These are phyloP conservation scores for Hibiscus trionum DNA, from an alignment of 345 rosid genomes.

Conservation along the genomic window DNA sequence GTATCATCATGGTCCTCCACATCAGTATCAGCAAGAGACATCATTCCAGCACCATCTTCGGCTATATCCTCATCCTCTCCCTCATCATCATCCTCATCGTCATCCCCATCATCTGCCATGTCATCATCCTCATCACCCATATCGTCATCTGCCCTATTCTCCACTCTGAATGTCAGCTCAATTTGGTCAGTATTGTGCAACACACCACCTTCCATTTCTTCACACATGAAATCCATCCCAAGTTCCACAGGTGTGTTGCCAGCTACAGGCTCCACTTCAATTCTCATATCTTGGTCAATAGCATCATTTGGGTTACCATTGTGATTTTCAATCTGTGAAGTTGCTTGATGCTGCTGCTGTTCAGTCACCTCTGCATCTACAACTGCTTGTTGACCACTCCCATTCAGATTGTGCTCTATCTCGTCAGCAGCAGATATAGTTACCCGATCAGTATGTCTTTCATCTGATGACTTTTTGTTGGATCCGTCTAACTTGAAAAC, in stretches of 20 bases:
- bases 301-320: slow-evolving; percentile 40
- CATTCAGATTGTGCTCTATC: slow-evolving; percentile 39
- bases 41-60: slow-evolving; percentile 92
- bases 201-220: slow-evolving; percentile 67
- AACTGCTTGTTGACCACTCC: slow-evolving; percentile 36
- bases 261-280: slow-evolving; percentile 46
- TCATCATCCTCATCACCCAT: slow-evolving; percentile 90
- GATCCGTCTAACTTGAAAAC: slow-evolving; percentile 51
- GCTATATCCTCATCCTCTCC: slow-evolving; percentile 90
- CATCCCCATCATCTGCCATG: slow-evolving; percentile 96
- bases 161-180: slow-evolving; percentile 74
- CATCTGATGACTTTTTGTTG: slow-evolving; percentile 49
- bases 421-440: slow-evolving; percentile 37
- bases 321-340: slow-evolving; percentile 38
- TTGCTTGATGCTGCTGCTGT: slow-evolving; percentile 41
- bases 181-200: slow-evolving; percentile 52
- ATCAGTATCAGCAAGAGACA: slow-evolving; percentile 91
- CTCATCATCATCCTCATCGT: slow-evolving; percentile 78
- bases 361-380: slow-evolving; percentile 37
- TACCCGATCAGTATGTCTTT: slow-evolving; percentile 40
- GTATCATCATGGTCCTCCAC: slow-evolving; percentile 91
- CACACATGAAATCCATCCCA: slow-evolving; percentile 80
- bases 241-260: slow-evolving; percentile 47
- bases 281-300: slow-evolving; percentile 63
- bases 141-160: slow-evolving; percentile 75